Evolutionary conservation across 2,329 filamentous ascomycete species (phyloP), one percentile per base, ranked within the genome.

Genomic region (Xylariaceae sp.): DNA sequence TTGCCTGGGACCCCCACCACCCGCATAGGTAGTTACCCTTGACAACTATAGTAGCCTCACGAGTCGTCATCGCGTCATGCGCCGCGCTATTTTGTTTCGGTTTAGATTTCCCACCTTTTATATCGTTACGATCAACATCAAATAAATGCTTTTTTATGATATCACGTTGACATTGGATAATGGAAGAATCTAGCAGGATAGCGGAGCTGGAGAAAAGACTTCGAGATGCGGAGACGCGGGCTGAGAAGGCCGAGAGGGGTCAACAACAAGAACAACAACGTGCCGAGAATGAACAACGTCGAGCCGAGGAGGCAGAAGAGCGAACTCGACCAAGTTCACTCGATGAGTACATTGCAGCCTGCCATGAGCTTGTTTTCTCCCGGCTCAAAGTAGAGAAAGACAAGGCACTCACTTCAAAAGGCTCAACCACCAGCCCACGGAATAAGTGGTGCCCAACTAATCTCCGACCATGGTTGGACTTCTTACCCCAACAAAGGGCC

Each of bases 291-390:
- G 27, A 42, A 33, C 43, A 38, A 43, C 48, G 27, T 27, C 41
- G 43, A 6, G 48, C 43, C 14, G 19, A 17, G 18, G 17, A 45
- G 12, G 18, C 39, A 44, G 55, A 66, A 49, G 44, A 60, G 41
- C 52, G 63, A 39, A 61, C 18, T 2, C 57, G 51, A 14, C 52
- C 22, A 10, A 68, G 60, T 4, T 66, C 62, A 43, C 47, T 69
- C 14, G 33, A 60, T 10, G 62, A 69, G 58, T 67, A 68, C 44
- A 60, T 70, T n/a, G 22, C 42, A n/a, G 54, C 59, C 14, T 68
- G 57, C 50, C 62, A 69, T 49, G 35, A 47, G 31, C 47, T 56
- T 1, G 48, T 68, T 14, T 64, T 59, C 19, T 44, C 58, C 14
- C 52, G 53, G n/a, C 51, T 68, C 11, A 31, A n/a, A 0, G 54